Evolutionary conservation across 1,284 basidiomycete species (phyloP), one percentile per base, ranked within the genome.

Genomic region (Pascua sp.): DNA sequence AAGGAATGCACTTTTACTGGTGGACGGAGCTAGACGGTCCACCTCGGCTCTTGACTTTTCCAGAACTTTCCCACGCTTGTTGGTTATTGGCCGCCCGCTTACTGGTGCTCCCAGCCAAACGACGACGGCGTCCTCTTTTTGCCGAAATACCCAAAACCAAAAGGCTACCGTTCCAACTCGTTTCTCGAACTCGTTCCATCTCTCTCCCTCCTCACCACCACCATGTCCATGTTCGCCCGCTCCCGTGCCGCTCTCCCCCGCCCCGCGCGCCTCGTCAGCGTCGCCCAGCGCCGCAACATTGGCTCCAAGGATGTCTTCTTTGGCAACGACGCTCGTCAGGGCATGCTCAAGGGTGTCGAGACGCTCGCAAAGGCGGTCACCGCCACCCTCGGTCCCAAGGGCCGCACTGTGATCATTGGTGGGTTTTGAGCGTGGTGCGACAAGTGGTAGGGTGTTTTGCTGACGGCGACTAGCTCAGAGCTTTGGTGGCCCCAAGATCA

Each of bases 361-460:
- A 83, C 95, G 67, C 86, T 98, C 64, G 94, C 95, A 55, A 91
- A 97, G 78, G 89, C 93, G 61, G 93, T 97, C 72, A 87, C 86
- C 66, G 92, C 96, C 51, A 98, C 95, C 42, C 85, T 98, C 42
- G 95, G 95, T 59, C 95, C 95, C 53, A 98, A 98, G 81, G 92
- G 92, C 69, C 86, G 95, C 71, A 98, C 97, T 77, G 95, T 98
- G 70, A 98, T 98, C 81, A 97, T 98, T 73, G 94, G 98, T 75
- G 50, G 61, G 73, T 67, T 10, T 11, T 5, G 38, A 9, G 9
- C 4, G 13, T 4, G 37, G 39, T 9, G 7, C 11, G 38, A 42
- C 18, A n/a, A 13, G 46, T 8, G 32, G 18, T 37, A 18, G 38
- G 15, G 39, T 36, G 38, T 37, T 44, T 15, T 43, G 48, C 47